Base-by-base conservation (phyloP, 192 early-diverging fungal genomes). In the Haplosporangium gracile region DNA sequence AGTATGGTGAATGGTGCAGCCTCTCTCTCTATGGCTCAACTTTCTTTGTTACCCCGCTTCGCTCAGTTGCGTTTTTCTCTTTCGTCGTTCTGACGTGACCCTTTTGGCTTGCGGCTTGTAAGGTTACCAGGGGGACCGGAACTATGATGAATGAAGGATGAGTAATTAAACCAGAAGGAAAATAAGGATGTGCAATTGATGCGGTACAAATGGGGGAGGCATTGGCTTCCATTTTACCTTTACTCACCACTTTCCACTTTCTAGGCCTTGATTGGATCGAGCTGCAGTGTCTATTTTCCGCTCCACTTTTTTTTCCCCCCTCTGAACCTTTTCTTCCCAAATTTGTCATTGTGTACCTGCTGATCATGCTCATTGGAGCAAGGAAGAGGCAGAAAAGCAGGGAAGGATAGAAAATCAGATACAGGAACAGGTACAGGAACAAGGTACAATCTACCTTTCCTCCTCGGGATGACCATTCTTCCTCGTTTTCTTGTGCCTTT, bases 121-220 rank as follows among this genome's bases (percentile, higher is more conserved):
- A 32, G 29, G 60, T 65, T 65, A 11, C 29, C 6, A 57, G n/a
- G 24, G 13, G 2, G 60, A 9, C 32, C n/a, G 26, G n/a, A 11
- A 65, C 9, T 29, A 57, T 10, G 6, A 57, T 18, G 55, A n/a
- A 26, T n/a, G 55, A 18, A 57, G 7, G 11, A 24, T 13, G 26
- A 26, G 24, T 29, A 65, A 65, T 26, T 26, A 65, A 65, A 29
- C 1, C 29, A 34, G 26, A 15, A 34, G 57, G 2, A 7, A 32
- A 29, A 0, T 4, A 16, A 32, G 10, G 29, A 65, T 29, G n/a
- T 15, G 11, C 9, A 29, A 34, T 11, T 11, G 60, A 65, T 65
- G 60, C 60, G n/a, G 26, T 65, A 65, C 60, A 65, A 65, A 65
- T 29, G 60, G 26, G 60, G 60, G 60, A 65, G 60, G 60, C 60